These are phyloP conservation scores for Chamaecyparis obtusa DNA, from an alignment of 75 land plant genomes.

Conservation along the genomic window DNA sequence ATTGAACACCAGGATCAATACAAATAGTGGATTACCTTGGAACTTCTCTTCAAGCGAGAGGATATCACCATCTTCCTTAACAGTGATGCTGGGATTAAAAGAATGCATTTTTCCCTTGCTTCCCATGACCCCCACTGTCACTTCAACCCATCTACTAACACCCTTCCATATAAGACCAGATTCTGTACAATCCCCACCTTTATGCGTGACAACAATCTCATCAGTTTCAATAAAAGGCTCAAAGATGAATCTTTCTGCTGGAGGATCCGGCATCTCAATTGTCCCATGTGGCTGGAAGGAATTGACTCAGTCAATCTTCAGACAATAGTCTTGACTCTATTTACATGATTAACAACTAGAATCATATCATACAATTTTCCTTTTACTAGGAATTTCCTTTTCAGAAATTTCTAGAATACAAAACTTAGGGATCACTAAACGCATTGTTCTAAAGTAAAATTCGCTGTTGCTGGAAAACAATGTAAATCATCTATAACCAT, in stretches of 20 bases:
- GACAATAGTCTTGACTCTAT: background rate
- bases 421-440: background rate
- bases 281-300: conserved; percentile 66
- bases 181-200: conserved; percentile 17
- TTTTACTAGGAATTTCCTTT: background rate
- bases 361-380: background rate
- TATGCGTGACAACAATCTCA: conserved; percentile 60
- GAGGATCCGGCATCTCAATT: conserved; percentile 76
- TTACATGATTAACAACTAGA: conserved; percentile 1
- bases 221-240: conserved; percentile 88
- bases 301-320: background rate
- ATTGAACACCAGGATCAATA: background rate
- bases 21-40: conserved; percentile 51
- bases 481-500: background rate
- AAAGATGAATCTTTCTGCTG: conserved; percentile 66
- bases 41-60: conserved; percentile 89
- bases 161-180: conserved; percentile 60
- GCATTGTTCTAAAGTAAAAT: background rate
- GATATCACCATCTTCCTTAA: conserved; percentile 80
- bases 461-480: background rate
- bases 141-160: conserved; percentile 71
- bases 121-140: conserved; percentile 84
- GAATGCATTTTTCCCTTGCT: conserved; percentile 66
- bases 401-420: background rate
- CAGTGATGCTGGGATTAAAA: conserved; percentile 77